Base-by-base conservation (phyloP, 208 protist species). In the Leishmania martiniquensis region DNA sequence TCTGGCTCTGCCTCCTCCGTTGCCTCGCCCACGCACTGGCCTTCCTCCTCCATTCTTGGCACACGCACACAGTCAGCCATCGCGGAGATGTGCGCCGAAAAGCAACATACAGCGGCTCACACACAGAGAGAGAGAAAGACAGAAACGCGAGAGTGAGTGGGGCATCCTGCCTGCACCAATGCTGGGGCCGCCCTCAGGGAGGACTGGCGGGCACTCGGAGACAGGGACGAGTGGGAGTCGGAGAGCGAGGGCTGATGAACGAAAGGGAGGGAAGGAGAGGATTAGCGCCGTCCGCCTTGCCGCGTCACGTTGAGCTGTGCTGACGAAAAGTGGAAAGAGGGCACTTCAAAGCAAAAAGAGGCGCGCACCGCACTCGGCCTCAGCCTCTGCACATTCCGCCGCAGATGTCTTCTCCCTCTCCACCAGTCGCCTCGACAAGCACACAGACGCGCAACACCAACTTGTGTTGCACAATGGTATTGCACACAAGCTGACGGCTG, bases 1-100 rank as follows among this genome's bases (percentile, higher is more conserved):
- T 69, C 65, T 42, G 42, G 25, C 20, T 29, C 65, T 44, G 44
- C 25, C 65, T 1, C 57, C 54, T 45, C 71, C 69, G 45, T 65
- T 49, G 52, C 68, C 25, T n/a, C 34, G 1, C 54, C n/a, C 66
- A 67, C 29, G 44, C 39, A 47, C 13, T 7, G 13, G 39, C 76
- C 45, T 47, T 57, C 44, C 68, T 80, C 69, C 29, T 69, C 54
- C 42, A 47, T 52, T 66, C 71, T 1, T 25, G 20, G 29, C 55
- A 59, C 57, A 44, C 51, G 55, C 52, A 52, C 25, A 37, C 25
- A 37, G 42, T 52, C 71, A 12, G 32, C 29, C 37, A 42, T 55
- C 47, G 32, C 42, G 25, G 20, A 32, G 37, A n/a, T 29, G 20
- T 34, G 20, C 37, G 2, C 65, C 12, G 37, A 51, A 1, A 34